These are phyloP conservation scores for Fusarium hainanense DNA, from an alignment of 2,329 filamentous ascomycete genomes.

Conservation along the genomic window DNA sequence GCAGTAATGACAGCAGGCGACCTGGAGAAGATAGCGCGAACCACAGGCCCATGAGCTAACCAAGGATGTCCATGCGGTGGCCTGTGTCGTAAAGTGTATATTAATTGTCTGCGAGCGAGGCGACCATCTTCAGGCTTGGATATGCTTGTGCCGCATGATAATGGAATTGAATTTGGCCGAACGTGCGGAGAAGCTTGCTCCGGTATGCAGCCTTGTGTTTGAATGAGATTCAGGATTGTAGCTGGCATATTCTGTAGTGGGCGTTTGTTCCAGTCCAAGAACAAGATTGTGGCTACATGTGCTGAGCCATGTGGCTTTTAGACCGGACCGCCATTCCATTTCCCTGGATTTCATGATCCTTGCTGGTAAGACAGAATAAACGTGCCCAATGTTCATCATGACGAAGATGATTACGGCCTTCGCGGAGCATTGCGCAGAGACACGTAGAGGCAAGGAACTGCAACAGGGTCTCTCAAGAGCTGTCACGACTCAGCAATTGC, in stretches of 20 bases:
- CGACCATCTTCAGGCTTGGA: slow-evolving; percentile 29
- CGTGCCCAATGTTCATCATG: slow-evolving; percentile 21
- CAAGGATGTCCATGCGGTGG: slow-evolving; percentile 28
- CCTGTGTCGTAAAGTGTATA: slow-evolving; percentile 21
- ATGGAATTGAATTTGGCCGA: slow-evolving; percentile 40
- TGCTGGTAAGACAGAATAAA: slow-evolving; percentile 26
- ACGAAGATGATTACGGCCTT: slow-evolving; percentile 2
- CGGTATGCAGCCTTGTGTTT: slow-evolving; percentile 34
- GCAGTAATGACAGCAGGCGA: slow-evolving; percentile 35
- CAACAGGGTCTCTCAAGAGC: slow-evolving; percentile 12
- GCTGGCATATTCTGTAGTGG: slow-evolving; percentile 14
- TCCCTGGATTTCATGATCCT: slow-evolving; percentile 28
- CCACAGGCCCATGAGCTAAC: slow-evolving; percentile 26
- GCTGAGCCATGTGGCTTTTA: slow-evolving; percentile 38
- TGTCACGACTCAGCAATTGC: slow-evolving; percentile 32
- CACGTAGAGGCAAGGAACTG: slow-evolving; percentile 10
- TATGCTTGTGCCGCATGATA: slow-evolving; percentile 35
- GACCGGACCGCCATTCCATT: slow-evolving; percentile 16
- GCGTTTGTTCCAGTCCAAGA: not conserved
- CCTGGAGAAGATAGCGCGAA: slow-evolving; percentile 40
- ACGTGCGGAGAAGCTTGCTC: slow-evolving; percentile 44
- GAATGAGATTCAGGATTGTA: slow-evolving; percentile 36
- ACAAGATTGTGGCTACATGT: slow-evolving; percentile 22
- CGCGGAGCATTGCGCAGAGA: not conserved
- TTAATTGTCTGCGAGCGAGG: slow-evolving; percentile 18